Conservation (phyloP, 2,329 filamentous ascomycete species). For the Penicillium sp. region DNA sequence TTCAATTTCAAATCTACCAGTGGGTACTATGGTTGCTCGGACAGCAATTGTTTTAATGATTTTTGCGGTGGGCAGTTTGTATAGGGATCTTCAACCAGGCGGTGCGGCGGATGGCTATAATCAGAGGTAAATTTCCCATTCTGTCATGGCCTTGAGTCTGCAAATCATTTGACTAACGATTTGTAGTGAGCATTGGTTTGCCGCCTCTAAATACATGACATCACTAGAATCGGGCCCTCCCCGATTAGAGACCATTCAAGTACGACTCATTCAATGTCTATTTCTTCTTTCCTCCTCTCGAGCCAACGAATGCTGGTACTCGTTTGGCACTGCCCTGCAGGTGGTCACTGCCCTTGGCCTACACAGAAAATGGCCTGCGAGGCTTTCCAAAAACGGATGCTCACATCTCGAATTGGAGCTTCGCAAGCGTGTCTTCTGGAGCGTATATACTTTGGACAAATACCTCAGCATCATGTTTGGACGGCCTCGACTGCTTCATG, state of each 20-base stretch:
- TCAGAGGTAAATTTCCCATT: slow-evolving; percentile 24
- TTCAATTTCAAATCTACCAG: slow-evolving; percentile 34
- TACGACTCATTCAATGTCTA: slow-evolving; percentile 52
- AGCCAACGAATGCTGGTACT: slow-evolving; percentile 57
- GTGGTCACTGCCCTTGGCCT: slow-evolving; percentile 46
- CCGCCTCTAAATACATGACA: slow-evolving; percentile 34
- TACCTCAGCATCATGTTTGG: slow-evolving; percentile 60
- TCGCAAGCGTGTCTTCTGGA: slow-evolving; percentile 57
- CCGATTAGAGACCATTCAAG: slow-evolving; percentile 53
- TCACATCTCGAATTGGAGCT: slow-evolving; percentile 45
- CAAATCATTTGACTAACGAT: background rate
- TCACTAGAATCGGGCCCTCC: slow-evolving; percentile 49
- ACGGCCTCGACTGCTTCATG: slow-evolving; percentile 55
- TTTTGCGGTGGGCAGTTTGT: slow-evolving; percentile 46
- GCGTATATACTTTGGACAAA: slow-evolving; percentile 57
- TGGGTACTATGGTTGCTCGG: slow-evolving; percentile 41
- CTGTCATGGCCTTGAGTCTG: no score
- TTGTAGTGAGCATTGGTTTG: slow-evolving; percentile 35
- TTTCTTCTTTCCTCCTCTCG: slow-evolving; percentile 55
- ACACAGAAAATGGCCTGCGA: slow-evolving; percentile 31
- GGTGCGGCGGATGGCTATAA: slow-evolving; percentile 22
- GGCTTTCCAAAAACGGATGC: slow-evolving; percentile 25
- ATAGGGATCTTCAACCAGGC: slow-evolving; percentile 39
- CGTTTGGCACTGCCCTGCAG: slow-evolving; percentile 53
- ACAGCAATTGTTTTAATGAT: slow-evolving; percentile 47